These are phyloP conservation scores for Lentinula sp. DNA, from an alignment of 768 basidiomycete genomes.

Conservation along the genomic window DNA sequence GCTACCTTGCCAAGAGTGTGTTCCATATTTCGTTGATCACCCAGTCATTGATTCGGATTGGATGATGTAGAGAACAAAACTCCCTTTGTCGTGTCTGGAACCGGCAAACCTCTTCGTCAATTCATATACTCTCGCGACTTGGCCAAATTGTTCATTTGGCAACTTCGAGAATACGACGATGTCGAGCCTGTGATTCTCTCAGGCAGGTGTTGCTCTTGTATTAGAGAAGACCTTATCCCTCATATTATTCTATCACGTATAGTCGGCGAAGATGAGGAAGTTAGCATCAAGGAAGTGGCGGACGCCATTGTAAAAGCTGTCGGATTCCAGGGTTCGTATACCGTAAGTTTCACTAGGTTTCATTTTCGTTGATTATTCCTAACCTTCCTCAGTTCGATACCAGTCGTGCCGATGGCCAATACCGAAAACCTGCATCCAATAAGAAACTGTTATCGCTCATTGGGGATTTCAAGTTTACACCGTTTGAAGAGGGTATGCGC, in stretches of 20 bases:
- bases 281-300: slow-evolving; percentile 86
- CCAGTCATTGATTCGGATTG: neutral
- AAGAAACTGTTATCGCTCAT: slow-evolving; percentile 74
- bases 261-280: slow-evolving; percentile 93
- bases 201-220: slow-evolving; percentile 33
- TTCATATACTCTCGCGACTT: slow-evolving; percentile 97
- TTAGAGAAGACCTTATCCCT: neutral
- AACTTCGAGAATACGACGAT: slow-evolving; percentile 83
- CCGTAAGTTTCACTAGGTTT: slow-evolving; percentile 32
- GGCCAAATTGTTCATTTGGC: slow-evolving; percentile 93
- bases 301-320: slow-evolving; percentile 87
- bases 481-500: slow-evolving; percentile 70
- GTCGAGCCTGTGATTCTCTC: slow-evolving; percentile 93
- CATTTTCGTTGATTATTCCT: neutral
- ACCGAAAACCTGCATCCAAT: slow-evolving; percentile 95
- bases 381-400: slow-evolving; percentile 65
- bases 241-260: neutral
- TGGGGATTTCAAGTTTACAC: slow-evolving; percentile 84
- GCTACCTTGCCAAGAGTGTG: slow-evolving; percentile 84
- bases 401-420: slow-evolving; percentile 84
- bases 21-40: neutral
- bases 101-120: slow-evolving; percentile 91
- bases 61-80: slow-evolving; percentile 60
- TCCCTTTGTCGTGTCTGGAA: slow-evolving; percentile 83
- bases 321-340: slow-evolving; percentile 71